phyloP scores from a whole-genome alignment of 83 land plant species.

The Picea engelmannii region DNA sequence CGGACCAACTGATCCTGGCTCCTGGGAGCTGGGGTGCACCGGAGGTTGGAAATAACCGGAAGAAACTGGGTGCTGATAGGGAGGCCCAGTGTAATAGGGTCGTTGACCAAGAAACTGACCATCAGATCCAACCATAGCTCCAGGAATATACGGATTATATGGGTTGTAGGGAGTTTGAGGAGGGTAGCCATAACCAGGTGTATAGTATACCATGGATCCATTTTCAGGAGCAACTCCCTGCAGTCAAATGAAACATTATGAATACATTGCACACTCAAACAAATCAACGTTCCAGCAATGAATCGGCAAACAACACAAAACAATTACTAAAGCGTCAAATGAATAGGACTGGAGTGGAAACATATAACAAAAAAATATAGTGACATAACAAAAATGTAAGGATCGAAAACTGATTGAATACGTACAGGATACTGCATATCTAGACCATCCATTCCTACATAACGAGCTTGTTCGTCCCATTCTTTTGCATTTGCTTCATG shows the following conservation, averaged over 20 bases:
- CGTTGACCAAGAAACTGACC: slow-evolving; percentile 43
- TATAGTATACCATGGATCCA: slow-evolving; percentile 42
- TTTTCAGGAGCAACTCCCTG: slow-evolving; percentile 45
- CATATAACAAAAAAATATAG: no score
- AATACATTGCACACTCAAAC: background rate
- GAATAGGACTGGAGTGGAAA: background rate
- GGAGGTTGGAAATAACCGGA: slow-evolving; percentile 24
- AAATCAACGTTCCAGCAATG: background rate
- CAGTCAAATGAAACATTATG: background rate
- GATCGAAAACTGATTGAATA: background rate
- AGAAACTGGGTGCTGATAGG: slow-evolving; percentile 28
- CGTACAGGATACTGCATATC: slow-evolving; percentile 48
- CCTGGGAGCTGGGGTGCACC: slow-evolving; percentile 29
- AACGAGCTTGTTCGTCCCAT: slow-evolving; percentile 32
- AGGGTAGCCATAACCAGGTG: slow-evolving; percentile 26
- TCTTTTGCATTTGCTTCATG: slow-evolving; percentile 23
- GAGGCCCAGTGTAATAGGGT: slow-evolving; percentile 26
- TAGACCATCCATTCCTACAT: slow-evolving; percentile 27
- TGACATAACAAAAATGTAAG: background rate
- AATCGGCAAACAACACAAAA: background rate
- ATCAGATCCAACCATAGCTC: slow-evolving; percentile 40
- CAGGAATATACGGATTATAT: slow-evolving; percentile 36
- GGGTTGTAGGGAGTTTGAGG: slow-evolving; percentile 30
- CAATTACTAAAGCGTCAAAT: background rate
- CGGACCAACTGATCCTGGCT: slow-evolving; percentile 25